Evolutionary conservation across 139 green algal species (phyloP).

Genomic region (Chlamydomonas sp.): DNA sequence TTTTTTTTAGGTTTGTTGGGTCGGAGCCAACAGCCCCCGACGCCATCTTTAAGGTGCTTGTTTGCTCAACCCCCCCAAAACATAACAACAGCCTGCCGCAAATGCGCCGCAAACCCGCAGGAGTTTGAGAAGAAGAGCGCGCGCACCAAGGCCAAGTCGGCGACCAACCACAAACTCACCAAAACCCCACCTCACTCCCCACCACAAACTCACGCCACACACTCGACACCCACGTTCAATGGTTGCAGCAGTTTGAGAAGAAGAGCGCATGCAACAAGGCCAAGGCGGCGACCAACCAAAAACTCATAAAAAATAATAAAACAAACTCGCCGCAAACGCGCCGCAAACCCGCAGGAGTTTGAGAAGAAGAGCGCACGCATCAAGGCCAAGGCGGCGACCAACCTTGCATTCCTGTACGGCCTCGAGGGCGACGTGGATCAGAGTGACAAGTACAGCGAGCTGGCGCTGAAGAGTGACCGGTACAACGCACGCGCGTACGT

Average conservation of each 20-base stretch:
- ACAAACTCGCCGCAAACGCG: background rate
- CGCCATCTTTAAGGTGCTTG: too few relatives aligned
- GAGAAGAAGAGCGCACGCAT: slow-evolving; percentile 63
- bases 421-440: slow-evolving; percentile 58
- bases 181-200: too few relatives aligned
- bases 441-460: slow-evolving; percentile 57
- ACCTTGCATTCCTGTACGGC: slow-evolving; percentile 70
- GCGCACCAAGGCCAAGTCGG: slow-evolving; percentile 51
- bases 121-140: slow-evolving; percentile 61
- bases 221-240: too few relatives aligned
- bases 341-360: slow-evolving; percentile 48
- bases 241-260: background rate
- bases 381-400: slow-evolving; percentile 66
- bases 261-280: too few relatives aligned
- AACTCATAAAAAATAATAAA: background rate
- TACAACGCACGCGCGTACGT: slow-evolving; percentile 74
- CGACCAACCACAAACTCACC: too few relatives aligned
- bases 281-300: too few relatives aligned
- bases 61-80: too few relatives aligned
- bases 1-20: too few relatives aligned
- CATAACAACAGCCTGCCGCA: background rate
- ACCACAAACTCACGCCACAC: background rate
- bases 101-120: background rate
- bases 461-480: slow-evolving; percentile 61
- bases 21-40: too few relatives aligned